These are phyloP conservation scores for Phytophthora lateralis DNA, from an alignment of 352 stramenopile genomes.

Conservation along the genomic window DNA sequence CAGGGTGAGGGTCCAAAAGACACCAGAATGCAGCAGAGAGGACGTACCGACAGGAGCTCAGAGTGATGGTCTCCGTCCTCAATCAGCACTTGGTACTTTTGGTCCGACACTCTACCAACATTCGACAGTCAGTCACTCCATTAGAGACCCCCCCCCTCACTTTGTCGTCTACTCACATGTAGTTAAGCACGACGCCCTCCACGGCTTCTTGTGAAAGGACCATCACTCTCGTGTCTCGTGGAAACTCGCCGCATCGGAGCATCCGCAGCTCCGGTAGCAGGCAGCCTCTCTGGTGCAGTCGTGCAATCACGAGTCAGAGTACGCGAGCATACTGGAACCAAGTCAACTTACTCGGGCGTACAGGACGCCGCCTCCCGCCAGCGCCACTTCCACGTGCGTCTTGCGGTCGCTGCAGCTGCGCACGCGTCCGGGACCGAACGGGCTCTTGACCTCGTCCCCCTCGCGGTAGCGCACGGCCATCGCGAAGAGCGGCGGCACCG, in stretches of 20 bases:
- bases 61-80: constrained; percentile 8
- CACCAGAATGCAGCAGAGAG: neutral
- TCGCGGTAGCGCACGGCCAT: constrained; percentile 65
- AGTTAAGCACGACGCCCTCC: constrained; percentile 29
- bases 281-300: constrained; percentile 41
- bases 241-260: constrained; percentile 72
- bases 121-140: neutral
- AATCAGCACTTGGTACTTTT: constrained; percentile 38
- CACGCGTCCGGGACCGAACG: constrained; percentile 67
- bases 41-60: constrained; percentile 48
- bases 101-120: constrained; percentile 26
- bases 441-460: constrained; percentile 70
- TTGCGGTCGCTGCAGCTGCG: constrained; percentile 48
- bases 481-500: constrained; percentile 75
- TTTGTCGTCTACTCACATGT: constrained; percentile 21
- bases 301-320: neutral
- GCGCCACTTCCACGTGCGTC: constrained; percentile 56
- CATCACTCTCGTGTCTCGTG: constrained; percentile 53
- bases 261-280: constrained; percentile 71
- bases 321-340: constrained; percentile 5
- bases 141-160: neutral
- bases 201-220: neutral
- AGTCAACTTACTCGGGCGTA: constrained; percentile 50
- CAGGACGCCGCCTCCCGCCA: constrained; percentile 57
- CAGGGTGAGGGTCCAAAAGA: neutral